phyloP scores from a whole-genome alignment of 305 asterid species.

The Rubia peregrina region DNA sequence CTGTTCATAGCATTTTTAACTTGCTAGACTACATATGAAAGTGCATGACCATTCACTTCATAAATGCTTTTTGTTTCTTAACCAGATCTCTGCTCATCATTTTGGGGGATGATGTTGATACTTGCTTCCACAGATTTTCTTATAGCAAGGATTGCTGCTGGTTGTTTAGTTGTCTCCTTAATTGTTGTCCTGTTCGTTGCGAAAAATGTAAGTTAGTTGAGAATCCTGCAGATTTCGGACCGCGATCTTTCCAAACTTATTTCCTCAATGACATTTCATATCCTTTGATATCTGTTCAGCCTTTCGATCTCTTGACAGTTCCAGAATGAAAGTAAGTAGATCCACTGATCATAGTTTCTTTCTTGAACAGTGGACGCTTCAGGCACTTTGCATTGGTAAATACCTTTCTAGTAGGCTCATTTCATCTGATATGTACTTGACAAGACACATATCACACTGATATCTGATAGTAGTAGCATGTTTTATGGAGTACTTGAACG shows the following conservation, averaged over 20 bases:
- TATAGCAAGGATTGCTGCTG: slow-evolving; percentile 82
- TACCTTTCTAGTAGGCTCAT: slow-evolving; percentile 19
- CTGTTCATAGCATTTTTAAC: not conserved
- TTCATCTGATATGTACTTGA: slow-evolving; percentile 1
- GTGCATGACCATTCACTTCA: not conserved
- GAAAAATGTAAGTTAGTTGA: slow-evolving; percentile 67
- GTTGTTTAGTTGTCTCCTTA: slow-evolving; percentile 65
- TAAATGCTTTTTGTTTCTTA: slow-evolving; percentile 2
- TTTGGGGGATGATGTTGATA: slow-evolving; percentile 95
- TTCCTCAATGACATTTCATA: not conserved
- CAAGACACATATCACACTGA: slow-evolving; percentile 13
- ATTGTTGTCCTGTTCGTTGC: slow-evolving; percentile 76
- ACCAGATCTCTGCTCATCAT: slow-evolving; percentile 90
- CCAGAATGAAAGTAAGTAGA: slow-evolving; percentile 4
- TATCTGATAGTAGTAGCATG: no score
- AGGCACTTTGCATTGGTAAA: slow-evolving; percentile 87
- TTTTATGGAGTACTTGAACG: no score
- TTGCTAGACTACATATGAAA: not conserved
- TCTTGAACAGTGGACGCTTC: slow-evolving; percentile 82
- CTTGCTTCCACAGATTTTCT: slow-evolving; percentile 88
- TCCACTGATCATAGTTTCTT: slow-evolving; percentile 24
- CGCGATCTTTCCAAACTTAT: not conserved
- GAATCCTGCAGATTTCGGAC: not conserved
- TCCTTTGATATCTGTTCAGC: not conserved
- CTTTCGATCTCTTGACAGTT: slow-evolving; percentile 9